Conservation (phyloP, 768 basidiomycete species). For the Boletus rubropictus region DNA sequence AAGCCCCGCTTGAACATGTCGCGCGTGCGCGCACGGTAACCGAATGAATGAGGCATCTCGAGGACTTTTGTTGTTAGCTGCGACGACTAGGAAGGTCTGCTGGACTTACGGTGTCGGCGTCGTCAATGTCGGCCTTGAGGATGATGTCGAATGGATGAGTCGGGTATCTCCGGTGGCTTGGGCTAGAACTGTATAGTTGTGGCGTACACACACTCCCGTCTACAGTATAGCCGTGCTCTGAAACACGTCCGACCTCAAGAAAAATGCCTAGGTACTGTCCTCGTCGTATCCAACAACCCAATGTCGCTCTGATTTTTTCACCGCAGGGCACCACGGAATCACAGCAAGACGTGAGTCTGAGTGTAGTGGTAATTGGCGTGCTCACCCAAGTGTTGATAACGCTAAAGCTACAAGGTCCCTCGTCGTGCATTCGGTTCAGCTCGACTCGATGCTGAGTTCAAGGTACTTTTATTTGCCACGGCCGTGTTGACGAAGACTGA, state of each 20-base stretch:
- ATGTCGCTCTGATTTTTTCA: constrained; percentile 24
- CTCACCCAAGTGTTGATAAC: constrained; percentile 54
- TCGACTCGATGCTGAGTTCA: constrained; percentile 98
- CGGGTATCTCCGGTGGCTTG: constrained; percentile 67
- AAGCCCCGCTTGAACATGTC: constrained; percentile 99
- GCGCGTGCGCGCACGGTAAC: constrained; percentile 99
- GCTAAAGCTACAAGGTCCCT: constrained; percentile 93
- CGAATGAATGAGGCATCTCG: constrained; percentile 99
- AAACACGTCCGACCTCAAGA: constrained; percentile 46
- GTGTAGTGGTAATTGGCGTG: constrained; percentile 62
- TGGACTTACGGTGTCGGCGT: constrained; percentile 41
- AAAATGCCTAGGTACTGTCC: constrained; percentile 78
- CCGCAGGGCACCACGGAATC: constrained; percentile 82
- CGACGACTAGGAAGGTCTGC: constrained; percentile 13
- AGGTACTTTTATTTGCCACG: constrained; percentile 47
- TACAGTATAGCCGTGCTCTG: constrained; percentile 30
- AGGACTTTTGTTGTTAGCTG: constrained; percentile 35
- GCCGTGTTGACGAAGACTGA: neutral
- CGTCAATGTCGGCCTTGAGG: constrained; percentile 48
- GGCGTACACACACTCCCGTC: constrained; percentile 35
- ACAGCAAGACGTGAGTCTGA: constrained; percentile 90
- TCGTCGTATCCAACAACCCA: constrained; percentile 7
- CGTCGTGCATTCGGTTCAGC: constrained; percentile 95
- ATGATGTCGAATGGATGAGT: constrained; percentile 20
- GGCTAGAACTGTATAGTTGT: constrained; percentile 60